Evolutionary conservation across 2,329 filamentous ascomycete genomes (phyloP), one percentile per base, ranked within the genome.

Genomic region (Monilinia fructicola): DNA sequence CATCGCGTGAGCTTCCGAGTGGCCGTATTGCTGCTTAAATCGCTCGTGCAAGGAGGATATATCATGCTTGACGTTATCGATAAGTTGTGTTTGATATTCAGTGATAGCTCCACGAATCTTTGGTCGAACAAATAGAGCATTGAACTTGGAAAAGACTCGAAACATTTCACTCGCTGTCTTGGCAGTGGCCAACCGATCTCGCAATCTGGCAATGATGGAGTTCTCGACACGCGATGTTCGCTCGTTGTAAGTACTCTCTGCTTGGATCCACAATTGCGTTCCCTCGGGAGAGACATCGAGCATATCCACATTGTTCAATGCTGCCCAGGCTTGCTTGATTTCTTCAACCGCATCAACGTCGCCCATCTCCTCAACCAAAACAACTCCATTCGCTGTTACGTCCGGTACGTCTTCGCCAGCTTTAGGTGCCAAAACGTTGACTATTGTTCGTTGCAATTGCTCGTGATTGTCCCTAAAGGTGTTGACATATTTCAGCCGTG

Each of bases 81-180:
- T 97, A 44, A 99, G 87, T 78, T 97, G 93, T 5, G 94, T 95
- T 78, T 99, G 95, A 77, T 99, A 99, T 79, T 99, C 94, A 54
- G 93, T 91, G 75, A 99, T 99, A 65, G 95, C 96, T 72, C 96
- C 93, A 71, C 95, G 90, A 79, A 99, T 98, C 83, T 99, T 99
- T n/a, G 95, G 95, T 68, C 95, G 88, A 66, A 99, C 94, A 73
- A 99, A 96, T 40, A 99, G 88, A 2, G 95, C 95, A 77, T 99
- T 99, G 85, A 99, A 99, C 77, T 98, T 98, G 64, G 95, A 98
- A 78, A 99, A 99, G 69, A 99, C 95, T 65, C 96, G 91, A 78
- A 99, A 99, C 95, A 99, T 99, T 79, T 99, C 96, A 76, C 96
- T 98, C 52, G 95, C 95, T 69, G 93, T 97, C 83, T 96, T 97